A percentile compares a stretch with the other conserved stretches of the same genome.
Conservation (phyloP, 208 protist species). For the Herpetomonas tarakana region DNA sequence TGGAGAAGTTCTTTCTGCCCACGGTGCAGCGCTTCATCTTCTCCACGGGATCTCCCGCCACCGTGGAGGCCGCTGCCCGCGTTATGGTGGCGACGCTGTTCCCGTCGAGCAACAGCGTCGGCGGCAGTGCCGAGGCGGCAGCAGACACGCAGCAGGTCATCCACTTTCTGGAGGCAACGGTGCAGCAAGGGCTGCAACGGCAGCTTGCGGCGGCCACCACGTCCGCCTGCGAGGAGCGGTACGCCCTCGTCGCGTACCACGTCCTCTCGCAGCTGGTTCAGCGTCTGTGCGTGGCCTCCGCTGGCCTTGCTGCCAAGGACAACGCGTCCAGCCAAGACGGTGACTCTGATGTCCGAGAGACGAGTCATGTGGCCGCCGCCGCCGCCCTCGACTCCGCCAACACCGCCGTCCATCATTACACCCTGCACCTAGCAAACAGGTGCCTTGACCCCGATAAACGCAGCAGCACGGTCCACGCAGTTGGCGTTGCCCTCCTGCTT, state of each 20-base stretch:
- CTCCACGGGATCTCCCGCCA: slow-evolving; percentile 37
- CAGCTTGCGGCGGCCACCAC: not conserved
- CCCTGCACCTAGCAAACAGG: not conserved
- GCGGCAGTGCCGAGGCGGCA: not conserved
- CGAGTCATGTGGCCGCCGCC: not conserved
- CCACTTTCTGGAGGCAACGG: slow-evolving; percentile 4
- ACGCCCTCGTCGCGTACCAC: slow-evolving; percentile 9
- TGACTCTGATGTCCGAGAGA: not conserved
- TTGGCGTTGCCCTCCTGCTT: slow-evolving; percentile 8
- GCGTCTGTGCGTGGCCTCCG: not conserved
- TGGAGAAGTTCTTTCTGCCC: slow-evolving; percentile 51
- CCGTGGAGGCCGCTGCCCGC: slow-evolving; percentile 59
- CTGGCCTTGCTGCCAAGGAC: not conserved
- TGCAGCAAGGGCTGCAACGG: not conserved
- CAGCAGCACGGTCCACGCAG: not conserved
- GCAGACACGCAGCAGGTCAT: not conserved
- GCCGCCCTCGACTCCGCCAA: not conserved
- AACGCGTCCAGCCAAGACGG: not conserved
- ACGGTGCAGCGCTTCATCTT: slow-evolving; percentile 33
- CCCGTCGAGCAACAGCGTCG: slow-evolving; percentile 4
- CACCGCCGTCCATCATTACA: not conserved
- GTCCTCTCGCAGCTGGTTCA: not conserved
- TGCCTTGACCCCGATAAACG: no score
- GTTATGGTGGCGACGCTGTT: slow-evolving; percentile 37
- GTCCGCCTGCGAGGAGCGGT: no score